These are phyloP conservation scores for Cutaneotrichosporon arboriforme DNA, from an alignment of 1,284 basidiomycete genomes.

Conservation along the genomic window DNA sequence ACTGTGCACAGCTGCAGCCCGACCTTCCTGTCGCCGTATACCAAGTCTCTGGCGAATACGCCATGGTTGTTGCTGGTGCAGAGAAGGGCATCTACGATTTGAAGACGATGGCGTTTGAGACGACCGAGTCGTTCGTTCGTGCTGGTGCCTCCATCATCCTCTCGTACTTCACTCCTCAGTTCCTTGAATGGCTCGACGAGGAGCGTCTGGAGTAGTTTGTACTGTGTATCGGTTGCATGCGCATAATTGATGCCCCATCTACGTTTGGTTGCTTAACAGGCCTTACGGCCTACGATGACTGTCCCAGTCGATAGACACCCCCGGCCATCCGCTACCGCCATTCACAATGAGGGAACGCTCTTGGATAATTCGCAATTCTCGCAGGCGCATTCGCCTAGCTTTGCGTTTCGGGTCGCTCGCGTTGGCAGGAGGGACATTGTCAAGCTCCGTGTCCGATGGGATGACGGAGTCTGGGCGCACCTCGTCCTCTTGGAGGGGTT, in stretches of 20 bases:
- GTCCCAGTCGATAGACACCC: constrained; percentile 32
- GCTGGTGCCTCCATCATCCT: constrained; percentile 88
- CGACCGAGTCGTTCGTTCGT: constrained; percentile 78
- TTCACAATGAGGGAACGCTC: constrained; percentile 52
- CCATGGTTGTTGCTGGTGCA: constrained; percentile 93
- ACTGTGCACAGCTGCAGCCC: constrained; percentile 73
- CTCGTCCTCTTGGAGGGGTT: constrained; percentile 22
- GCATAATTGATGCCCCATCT: not conserved
- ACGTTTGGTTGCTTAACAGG: not conserved
- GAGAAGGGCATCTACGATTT: constrained; percentile 88
- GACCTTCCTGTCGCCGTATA: constrained; percentile 91
- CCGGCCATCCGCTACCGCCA: constrained; percentile 36
- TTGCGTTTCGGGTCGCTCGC: constrained; percentile 58
- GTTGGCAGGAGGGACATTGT: constrained; percentile 46
- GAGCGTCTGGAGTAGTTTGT: constrained; percentile 9
- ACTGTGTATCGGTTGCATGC: not conserved
- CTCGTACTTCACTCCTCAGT: constrained; percentile 92
- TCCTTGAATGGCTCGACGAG: constrained; percentile 79
- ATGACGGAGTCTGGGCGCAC: constrained; percentile 22
- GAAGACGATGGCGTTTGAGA: constrained; percentile 89
- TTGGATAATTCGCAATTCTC: constrained; percentile 76
- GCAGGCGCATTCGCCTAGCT: constrained; percentile 65
- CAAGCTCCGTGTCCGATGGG: constrained; percentile 65
- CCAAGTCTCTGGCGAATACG: constrained; percentile 94
- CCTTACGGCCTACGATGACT: no score